These are phyloP conservation scores for Chondrus crispus DNA, from an alignment of 23 red algal genomes.

Conservation along the genomic window DNA sequence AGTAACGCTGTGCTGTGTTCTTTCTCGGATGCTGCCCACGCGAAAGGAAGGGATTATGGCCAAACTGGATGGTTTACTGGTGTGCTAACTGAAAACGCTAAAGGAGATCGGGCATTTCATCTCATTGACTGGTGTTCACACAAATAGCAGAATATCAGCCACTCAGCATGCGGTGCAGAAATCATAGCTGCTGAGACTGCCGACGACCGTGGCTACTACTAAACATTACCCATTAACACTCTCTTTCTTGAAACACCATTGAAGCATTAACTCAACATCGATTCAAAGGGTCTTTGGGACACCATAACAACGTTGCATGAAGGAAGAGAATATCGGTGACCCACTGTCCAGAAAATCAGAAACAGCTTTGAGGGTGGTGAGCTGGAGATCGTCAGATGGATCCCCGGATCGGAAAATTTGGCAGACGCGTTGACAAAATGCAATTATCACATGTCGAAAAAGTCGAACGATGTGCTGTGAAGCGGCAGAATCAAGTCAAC, in stretches of 20 bases:
- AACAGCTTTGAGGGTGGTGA: not conserved
- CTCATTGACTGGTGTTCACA: not conserved
- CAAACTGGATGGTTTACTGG: not conserved
- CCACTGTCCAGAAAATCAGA: not conserved
- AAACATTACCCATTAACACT: not conserved
- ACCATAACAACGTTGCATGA: not conserved
- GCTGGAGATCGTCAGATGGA: not conserved
- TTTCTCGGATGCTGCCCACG: not conserved
- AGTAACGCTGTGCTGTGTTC: not conserved
- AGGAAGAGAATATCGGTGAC: not conserved
- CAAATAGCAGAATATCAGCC: constrained; percentile 5
- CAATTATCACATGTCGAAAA: not conserved
- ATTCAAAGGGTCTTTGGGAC: not conserved
- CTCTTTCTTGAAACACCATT: not conserved
- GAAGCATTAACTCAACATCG: not conserved
- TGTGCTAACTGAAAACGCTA: not conserved
- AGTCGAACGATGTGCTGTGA: not conserved
- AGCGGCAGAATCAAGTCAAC: not conserved
- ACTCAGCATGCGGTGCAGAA: not conserved
- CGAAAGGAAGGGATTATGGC: not conserved
- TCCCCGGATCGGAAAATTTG: not conserved
- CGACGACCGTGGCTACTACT: not conserved
- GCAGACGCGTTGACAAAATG: not conserved
- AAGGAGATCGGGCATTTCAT: not conserved
- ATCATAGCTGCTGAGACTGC: not conserved